Conservation (phyloP, 2,329 filamentous ascomycete genomes). For the Chlorencoelia australis region DNA sequence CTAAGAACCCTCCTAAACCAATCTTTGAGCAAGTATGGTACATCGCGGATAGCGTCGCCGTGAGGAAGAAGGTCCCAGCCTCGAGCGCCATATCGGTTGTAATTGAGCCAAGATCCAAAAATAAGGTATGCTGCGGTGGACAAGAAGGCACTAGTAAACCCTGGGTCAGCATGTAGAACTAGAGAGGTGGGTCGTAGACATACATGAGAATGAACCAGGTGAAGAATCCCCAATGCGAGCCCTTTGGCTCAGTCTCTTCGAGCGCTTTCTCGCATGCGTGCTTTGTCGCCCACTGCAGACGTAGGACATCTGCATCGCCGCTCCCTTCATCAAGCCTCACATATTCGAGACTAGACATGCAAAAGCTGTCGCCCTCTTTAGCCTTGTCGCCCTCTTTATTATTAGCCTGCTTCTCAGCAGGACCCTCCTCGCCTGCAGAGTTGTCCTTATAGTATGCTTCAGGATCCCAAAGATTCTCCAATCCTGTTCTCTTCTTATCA, state of each 20-base stretch:
- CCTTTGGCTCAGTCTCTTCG: constrained; percentile 33
- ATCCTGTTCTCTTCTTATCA: constrained; percentile 59
- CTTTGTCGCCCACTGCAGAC: constrained; percentile 78
- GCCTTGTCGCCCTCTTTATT: constrained; percentile 25
- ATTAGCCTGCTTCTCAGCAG: constrained; percentile 20
- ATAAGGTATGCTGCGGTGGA: constrained; percentile 83
- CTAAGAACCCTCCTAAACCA: constrained; percentile 71
- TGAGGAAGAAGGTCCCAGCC: constrained; percentile 94
- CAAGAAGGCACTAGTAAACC: constrained; percentile 62
- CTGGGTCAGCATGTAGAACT: not conserved
- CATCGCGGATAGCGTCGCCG: constrained; percentile 80
- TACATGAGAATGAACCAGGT: constrained; percentile 95
- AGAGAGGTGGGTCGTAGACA: constrained; percentile 27
- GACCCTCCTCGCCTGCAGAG: no score
- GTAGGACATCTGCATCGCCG: constrained; percentile 51
- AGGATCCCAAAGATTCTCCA: constrained; percentile 56
- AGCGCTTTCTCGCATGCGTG: constrained; percentile 64
- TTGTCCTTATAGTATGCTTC: constrained; percentile 45
- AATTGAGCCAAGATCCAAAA: constrained; percentile 98
- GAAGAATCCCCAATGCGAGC: constrained; percentile 81
- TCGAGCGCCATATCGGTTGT: constrained; percentile 88
- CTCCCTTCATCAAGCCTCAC: constrained; percentile 59
- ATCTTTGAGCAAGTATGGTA: constrained; percentile 88
- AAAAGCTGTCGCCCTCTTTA: constrained; percentile 26
- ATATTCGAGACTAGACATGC: constrained; percentile 57